Conservation (phyloP, 192 early-diverging fungal genomes). For the Kappamyces sp. region DNA sequence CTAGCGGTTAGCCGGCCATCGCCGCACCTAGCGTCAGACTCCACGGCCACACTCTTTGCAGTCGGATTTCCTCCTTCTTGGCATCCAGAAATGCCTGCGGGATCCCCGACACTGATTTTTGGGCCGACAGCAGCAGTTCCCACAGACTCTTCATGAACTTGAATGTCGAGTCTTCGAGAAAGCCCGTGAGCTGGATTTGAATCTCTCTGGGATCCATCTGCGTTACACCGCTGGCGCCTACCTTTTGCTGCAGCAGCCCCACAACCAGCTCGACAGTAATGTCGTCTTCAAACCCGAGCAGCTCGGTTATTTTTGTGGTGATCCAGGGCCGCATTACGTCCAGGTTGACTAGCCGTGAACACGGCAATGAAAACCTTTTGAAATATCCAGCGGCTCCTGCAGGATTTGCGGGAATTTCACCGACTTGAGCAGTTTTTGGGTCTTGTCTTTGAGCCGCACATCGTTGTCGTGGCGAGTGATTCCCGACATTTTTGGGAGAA, state of each 20-base stretch:
- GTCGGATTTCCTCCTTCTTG: conserved; percentile 74
- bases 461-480: conserved; percentile 74
- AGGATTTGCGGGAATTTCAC: conserved; percentile 79
- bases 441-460: conserved; percentile 71
- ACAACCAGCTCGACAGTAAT: conserved; percentile 83
- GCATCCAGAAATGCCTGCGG: conserved; percentile 76
- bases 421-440: conserved; percentile 71
- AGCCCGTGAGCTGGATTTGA: conserved; percentile 94
- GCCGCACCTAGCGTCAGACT: too few species aligned
- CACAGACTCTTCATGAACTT: conserved; percentile 84
- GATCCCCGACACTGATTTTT: conserved; percentile 73
- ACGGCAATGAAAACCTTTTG: conserved; percentile 38
- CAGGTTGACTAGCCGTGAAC: conserved; percentile 57
- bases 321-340: conserved; percentile 88
- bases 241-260: conserved; percentile 72
- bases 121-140: conserved; percentile 85
- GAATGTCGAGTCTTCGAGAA: conserved; percentile 76
- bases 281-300: conserved; percentile 92
- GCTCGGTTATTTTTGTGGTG: conserved; percentile 54
- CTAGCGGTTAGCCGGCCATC: too few species aligned
- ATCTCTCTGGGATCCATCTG: conserved; percentile 72
- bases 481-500: neutral
- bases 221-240: conserved; percentile 21
- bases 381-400: conserved; percentile 74
- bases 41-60: conserved; percentile 1